Base-by-base conservation (phyloP, 2,329 filamentous ascomycete species). In the Paecilomyces niveus region DNA sequence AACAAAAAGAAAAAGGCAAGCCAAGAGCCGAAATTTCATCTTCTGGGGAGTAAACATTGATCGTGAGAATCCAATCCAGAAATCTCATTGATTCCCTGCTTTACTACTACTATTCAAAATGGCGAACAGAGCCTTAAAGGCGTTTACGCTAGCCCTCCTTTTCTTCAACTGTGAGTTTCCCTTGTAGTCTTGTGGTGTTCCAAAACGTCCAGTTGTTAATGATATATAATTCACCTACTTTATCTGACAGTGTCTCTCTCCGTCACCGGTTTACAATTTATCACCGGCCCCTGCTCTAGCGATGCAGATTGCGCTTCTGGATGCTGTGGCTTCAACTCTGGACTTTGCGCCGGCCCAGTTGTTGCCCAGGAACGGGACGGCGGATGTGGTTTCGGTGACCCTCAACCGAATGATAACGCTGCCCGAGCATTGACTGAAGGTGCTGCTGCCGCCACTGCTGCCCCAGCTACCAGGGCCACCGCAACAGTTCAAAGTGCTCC, bases 261-360 rank as follows among this genome's bases (percentile, higher is more conserved):
- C 26, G 59, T 57, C 11, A 55, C 61, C 35, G 65, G 66, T 31
- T 62, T 62, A 22, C 67, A 70, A 53, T 70, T 68, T 60, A 70
- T 70, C 53, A 70, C 67, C 1, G 67, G 67, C 3, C 53, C 57
- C 22, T 70, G 67, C 54, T 49, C 39, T 1, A 61, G 53, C n/a
- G 67, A 70, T 56, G 63, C 63, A 0, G 67, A 68, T 52, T 70
- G 67, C 52, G 66, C 65, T 3, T 65, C 62, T 26, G 62, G 62
- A 9, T 70, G 67, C 62, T 70, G 67, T 56, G 67, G 65, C 18
- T 67, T 67, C 61, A 68, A 68, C 32, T 51, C 53, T n/a, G 67
- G 67, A 2, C 59, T 58, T 45, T 69, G 67, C 31, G 65, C 65
- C 15, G 65, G 64, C 3, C 56, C 65, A 1, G 55, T 68, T n/a